Conservation (phyloP, 164 flowering plant species). For the Liriodendron chinense region DNA sequence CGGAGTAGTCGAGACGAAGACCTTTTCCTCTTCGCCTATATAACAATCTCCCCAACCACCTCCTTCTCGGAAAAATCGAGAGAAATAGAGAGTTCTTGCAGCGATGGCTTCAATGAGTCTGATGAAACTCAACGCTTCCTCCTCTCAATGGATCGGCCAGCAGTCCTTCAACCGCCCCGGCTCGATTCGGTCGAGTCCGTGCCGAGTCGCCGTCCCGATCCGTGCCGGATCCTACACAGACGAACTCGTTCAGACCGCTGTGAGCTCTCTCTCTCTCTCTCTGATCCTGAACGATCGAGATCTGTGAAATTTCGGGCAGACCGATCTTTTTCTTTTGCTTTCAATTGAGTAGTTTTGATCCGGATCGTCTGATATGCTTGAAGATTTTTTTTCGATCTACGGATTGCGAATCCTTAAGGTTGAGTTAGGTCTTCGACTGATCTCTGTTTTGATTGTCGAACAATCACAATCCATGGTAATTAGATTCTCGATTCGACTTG, state of each 20-base stretch:
- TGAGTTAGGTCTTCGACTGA: neutral
- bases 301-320: neutral
- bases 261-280: conserved; percentile 27
- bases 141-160: conserved; percentile 72
- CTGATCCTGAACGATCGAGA: neutral
- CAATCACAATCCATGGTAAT: no score
- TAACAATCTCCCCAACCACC: no score
- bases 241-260: conserved; percentile 80
- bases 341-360: neutral
- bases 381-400: neutral
- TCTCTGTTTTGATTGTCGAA: no score
- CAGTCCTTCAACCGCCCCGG: conserved; percentile 46
- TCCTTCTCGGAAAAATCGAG: neutral
- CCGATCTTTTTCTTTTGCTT: neutral
- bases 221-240: conserved; percentile 73
- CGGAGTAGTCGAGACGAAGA: neutral
- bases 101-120: conserved; percentile 62
- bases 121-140: conserved; percentile 47
- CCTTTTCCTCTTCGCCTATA: neutral
- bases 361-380: neutral
- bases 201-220: conserved; percentile 51
- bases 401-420: neutral
- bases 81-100: conserved; percentile 3
- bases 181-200: conserved; percentile 26
- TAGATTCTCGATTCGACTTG: neutral